Evolutionary conservation across 805 yeast genomes (phyloP), one percentile per base, ranked within the genome.

Genomic region (Candida ipomoeae): DNA sequence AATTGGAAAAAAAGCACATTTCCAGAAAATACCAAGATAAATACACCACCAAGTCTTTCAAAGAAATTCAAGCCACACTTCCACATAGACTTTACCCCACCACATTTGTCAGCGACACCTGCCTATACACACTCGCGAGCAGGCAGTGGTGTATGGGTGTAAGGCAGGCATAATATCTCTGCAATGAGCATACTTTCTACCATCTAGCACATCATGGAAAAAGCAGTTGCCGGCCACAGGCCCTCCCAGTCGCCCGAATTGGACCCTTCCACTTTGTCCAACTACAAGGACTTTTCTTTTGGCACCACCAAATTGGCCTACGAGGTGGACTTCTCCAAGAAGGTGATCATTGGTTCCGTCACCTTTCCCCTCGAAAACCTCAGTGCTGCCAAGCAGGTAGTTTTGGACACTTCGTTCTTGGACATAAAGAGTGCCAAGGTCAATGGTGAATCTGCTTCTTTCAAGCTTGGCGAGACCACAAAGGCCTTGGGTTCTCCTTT

Each of bases 211-310:
- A 42, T 55, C 23, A 46, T 55, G 50, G 53, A 51, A 32, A 47
- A 43, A 31, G 50, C 52, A 20, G 35, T 49, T 31, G 55, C 55
- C 5, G 34, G 47, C 10, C 56, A 49, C 40, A 55, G 60, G 15
- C 60, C 60, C 8, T 41, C 45, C 3, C 17, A 20, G n/a, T 53
- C 57, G 8, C 60, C 60, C 2, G 62, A 58, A 40, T 33, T 20
- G 17, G 96, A 90, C 65, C 85, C 86, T 21, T 85, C 95, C 1
- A 87, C 97, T 2, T 72, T 83, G 43, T 89, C 96, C 39, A 87
- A 85, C 64, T 90, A 88, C 65, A 56, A 59, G 15, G 56, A 68
- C 29, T 84, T 87, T 60, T 57, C 65, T 2, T 76, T 87, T 21
- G 57, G 65, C 3, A 67, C 78, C 51, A 83, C 95, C 1, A 62